These are phyloP conservation scores for Paramecium pentaurelia DNA, from an alignment of 73 alveolate genomes.

Conservation along the genomic window DNA sequence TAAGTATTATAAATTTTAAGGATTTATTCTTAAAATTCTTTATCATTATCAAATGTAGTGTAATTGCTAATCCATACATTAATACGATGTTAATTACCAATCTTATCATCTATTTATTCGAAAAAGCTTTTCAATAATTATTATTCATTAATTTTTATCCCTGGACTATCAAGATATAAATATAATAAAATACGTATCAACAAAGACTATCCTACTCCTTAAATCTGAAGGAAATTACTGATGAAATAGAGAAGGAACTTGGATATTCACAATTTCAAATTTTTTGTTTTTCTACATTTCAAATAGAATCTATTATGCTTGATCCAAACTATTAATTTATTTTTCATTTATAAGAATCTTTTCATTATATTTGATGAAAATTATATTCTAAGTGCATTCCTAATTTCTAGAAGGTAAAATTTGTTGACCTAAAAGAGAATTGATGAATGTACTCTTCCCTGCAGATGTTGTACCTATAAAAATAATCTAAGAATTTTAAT, in stretches of 20 bases:
- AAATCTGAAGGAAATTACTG: neutral
- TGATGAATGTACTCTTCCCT: conserved; percentile 31
- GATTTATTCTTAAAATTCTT: neutral
- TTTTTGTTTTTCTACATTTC: neutral
- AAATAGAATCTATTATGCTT: neutral
- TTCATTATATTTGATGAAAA: neutral
- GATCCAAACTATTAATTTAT: neutral
- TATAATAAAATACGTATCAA: neutral
- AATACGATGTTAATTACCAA: neutral
- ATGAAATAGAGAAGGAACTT: neutral
- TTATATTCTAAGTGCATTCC: neutral
- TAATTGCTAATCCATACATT: conserved; percentile 41
- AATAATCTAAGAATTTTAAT: neutral
- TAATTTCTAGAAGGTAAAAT: conserved; percentile 26
- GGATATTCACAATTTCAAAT: neutral
- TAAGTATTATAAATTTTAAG: neutral
- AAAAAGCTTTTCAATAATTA: neutral
- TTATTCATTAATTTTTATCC: neutral
- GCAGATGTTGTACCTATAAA: conserved; percentile 35
- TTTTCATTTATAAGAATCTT: neutral
- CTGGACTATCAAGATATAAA: neutral
- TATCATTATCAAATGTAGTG: conserved; percentile 22
- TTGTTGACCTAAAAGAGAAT: neutral
- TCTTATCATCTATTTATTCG: neutral
- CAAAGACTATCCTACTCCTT: neutral